Percentiles rank a stretch among this genome's conserved stretches.
Evolutionary conservation across 75 land plant genomes (phyloP).

Genomic region (Pseudotsuga menziesii): DNA sequence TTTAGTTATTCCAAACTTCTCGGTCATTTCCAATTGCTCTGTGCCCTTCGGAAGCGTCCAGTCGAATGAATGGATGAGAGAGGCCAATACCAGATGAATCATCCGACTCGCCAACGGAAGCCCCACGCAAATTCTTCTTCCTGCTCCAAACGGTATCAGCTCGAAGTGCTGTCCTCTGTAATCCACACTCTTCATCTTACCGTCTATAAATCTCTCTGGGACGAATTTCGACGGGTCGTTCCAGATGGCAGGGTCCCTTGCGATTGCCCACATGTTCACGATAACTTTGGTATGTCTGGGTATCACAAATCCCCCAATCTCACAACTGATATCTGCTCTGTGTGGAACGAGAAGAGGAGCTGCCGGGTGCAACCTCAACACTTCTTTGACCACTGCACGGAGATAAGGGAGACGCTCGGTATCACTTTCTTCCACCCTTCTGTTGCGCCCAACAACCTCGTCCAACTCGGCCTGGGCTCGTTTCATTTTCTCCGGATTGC

Average conservation of each 20-base stretch:
- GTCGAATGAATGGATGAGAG: no score
- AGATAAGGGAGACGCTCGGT: background rate
- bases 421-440: background rate
- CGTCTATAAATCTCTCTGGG: conserved; percentile 19
- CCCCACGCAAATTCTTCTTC: conserved; percentile 18
- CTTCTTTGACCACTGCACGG: conserved; percentile 5
- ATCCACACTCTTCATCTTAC: background rate
- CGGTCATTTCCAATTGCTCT: no score
- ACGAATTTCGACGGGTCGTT: conserved; percentile 13
- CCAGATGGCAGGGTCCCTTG: conserved; percentile 20
- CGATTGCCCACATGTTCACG: conserved; percentile 26
- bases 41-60: no score
- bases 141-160: conserved; percentile 16
- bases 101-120: background rate
- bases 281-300: conserved; percentile 11
- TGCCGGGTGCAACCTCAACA: conserved; percentile 15
- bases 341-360: conserved; percentile 20
- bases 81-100: no score
- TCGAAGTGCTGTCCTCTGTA: conserved; percentile 9
- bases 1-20: no score
- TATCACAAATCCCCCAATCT: conserved; percentile 20
- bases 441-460: conserved; percentile 3
- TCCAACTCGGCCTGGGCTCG: background rate
- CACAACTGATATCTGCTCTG: background rate
- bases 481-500: background rate